These are phyloP conservation scores for Diaporthe caulivora DNA, from an alignment of 2,329 filamentous ascomycete genomes.

Conservation along the genomic window DNA sequence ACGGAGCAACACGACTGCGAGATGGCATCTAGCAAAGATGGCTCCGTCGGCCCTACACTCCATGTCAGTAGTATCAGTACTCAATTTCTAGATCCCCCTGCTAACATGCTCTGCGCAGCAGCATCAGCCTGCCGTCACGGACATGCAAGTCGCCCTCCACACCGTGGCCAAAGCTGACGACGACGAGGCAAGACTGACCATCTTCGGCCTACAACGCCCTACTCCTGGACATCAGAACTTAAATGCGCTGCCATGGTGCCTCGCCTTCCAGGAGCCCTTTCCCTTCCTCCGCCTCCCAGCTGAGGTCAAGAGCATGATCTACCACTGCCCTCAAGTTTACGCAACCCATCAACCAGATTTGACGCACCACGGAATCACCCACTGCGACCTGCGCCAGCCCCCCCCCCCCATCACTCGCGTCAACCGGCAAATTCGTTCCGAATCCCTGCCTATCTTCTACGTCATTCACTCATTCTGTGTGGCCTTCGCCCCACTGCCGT, in stretches of 20 bases:
- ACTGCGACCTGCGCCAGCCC: background rate
- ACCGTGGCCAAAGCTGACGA: no score
- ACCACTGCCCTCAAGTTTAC: background rate
- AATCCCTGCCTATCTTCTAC: constrained; percentile 10
- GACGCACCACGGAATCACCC: background rate
- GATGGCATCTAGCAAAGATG: no score
- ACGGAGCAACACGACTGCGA: no score
- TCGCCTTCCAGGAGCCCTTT: background rate
- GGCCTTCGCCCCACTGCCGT: no score
- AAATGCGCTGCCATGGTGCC: background rate
- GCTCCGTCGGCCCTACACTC: no score
- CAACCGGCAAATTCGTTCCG: background rate
- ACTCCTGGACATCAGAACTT: background rate
- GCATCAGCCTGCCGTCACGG: no score
- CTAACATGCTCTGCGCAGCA: no score
- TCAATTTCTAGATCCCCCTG: no score
- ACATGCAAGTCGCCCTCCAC: no score
- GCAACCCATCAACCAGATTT: background rate
- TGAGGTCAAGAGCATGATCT: constrained; percentile 2
- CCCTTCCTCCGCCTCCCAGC: background rate
- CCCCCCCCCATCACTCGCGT: background rate
- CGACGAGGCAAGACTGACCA: background rate
- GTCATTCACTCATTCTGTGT: no score
- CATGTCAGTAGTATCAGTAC: no score
- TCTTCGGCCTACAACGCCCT: background rate